A percentile compares a stretch with the other conserved stretches of the same genome.
These are phyloP conservation scores for Aegilops bicornis DNA, from an alignment of 176 grass and related monocot species.

Conservation along the genomic window DNA sequence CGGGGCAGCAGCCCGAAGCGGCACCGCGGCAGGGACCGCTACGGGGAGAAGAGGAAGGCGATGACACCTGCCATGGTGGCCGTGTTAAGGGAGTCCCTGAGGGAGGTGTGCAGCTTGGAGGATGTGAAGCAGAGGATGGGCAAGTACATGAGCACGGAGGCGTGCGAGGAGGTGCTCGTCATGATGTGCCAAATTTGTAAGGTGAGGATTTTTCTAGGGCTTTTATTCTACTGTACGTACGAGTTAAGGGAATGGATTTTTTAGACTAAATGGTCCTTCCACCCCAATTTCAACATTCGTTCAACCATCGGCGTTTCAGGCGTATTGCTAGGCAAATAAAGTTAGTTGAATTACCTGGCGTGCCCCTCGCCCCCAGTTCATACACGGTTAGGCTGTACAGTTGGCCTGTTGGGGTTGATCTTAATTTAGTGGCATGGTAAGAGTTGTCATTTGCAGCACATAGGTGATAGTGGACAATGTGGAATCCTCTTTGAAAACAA, in stretches of 20 bases:
- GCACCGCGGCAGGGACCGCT: constrained; percentile 3
- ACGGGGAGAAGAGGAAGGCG: constrained; percentile 7
- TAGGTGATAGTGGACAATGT: not conserved
- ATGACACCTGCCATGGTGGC: constrained; percentile 32
- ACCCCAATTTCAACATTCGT: not conserved
- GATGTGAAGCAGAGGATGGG: constrained; percentile 56
- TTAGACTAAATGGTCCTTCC: not conserved
- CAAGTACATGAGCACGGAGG: constrained; percentile 41
- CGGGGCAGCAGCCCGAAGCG: constrained; percentile 49
- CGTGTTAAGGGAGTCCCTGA: constrained; percentile 41
- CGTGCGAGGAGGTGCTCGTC: constrained; percentile 51
- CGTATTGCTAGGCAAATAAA: not conserved
- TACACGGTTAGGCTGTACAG: no score
- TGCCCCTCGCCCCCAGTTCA: not conserved
- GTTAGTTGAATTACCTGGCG: not conserved
- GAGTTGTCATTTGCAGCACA: not conserved
- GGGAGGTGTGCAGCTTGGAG: constrained; percentile 55
- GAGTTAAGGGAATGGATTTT: not conserved
- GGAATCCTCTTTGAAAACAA: not conserved
- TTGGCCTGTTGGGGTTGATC: not conserved
- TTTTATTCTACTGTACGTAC: not conserved
- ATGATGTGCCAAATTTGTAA: constrained; percentile 73
- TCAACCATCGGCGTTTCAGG: not conserved
- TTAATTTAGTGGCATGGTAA: not conserved
- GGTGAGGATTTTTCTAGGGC: constrained; percentile 6